Base-by-base conservation (phyloP, 164 flowering plant species). In the Sedum album region DNA sequence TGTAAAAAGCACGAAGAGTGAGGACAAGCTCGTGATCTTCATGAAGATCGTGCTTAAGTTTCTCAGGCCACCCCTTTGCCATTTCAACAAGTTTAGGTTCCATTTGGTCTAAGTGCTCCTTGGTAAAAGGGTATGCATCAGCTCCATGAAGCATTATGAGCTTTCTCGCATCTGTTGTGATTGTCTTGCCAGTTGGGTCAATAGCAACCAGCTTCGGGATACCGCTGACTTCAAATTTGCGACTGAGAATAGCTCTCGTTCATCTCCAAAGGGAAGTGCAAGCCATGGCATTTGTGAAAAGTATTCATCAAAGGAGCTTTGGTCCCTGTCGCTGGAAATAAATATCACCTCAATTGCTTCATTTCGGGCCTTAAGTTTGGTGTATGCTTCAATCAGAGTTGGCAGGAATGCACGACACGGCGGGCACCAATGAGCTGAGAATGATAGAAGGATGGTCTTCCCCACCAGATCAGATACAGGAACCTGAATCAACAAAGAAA, bases 371-470 rank as follows among this genome's bases (percentile, higher is more conserved):
- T 89, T 89, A 9, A 91, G 84, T 66, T 80, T 69, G 35, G 83
- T 68, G 74, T 91, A 91, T 20, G 79, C 84, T 65, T 84, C 71
- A 5, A 79, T 72, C 30, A 91, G 83, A 44, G 71, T 77, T 0
- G 93, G 95, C 0, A 75, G 61, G 68, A 89, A 89, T 11, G 81
- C 81, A 14, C 85, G 88, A 57, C 93, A 87, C 35, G 88, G 88
- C 33, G 84, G 82, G 60, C 91, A 91, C 88, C 88, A 83, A 21
- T 86, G 85, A 0, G 85, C 88, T 11, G 95, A 86, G 79, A 88
- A 91, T 69, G 82, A 91, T 2, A 87, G 78, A n/a, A 82, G 83
- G 53, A 88, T 74, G 49, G 70, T 76, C 79, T 88, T 87, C 9
- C 95, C 95, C 20, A 79, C 84, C 9, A 91, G 81, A 20, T 82